phyloP scores from a whole-genome alignment of 768 basidiomycete genomes.

The Suillus cothurnatus region DNA sequence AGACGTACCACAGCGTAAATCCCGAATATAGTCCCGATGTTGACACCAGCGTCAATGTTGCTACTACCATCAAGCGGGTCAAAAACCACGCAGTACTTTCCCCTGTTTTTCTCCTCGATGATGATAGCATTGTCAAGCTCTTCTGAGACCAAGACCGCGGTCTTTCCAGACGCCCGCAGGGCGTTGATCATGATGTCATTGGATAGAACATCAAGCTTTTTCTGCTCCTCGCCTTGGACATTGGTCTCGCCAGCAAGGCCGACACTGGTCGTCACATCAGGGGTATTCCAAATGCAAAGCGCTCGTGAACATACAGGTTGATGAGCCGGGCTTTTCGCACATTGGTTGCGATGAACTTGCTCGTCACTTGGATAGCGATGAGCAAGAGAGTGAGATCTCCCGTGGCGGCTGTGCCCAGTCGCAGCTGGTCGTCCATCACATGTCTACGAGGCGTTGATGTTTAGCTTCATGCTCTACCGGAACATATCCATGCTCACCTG shows the following conservation, averaged over 20 bases:
- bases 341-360: constrained; percentile 97
- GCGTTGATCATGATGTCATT: constrained; percentile 99
- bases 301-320: constrained; percentile 72
- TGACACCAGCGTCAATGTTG: constrained; percentile 98
- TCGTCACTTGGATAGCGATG: constrained; percentile 93
- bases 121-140: constrained; percentile 92
- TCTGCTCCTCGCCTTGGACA: constrained; percentile 98
- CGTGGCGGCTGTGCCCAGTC: constrained; percentile 79
- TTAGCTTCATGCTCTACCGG: not conserved
- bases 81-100: constrained; percentile 97
- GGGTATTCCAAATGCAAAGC: constrained; percentile 10
- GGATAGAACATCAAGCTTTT: constrained; percentile 96
- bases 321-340: constrained; percentile 96
- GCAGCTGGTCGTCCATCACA: constrained; percentile 84
- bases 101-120: constrained; percentile 77
- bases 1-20: constrained; percentile 85
- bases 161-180: constrained; percentile 94
- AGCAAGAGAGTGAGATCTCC: constrained; percentile 95
- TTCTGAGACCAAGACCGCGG: constrained; percentile 95
- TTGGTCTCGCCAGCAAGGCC: constrained; percentile 97
- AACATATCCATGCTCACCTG: constrained; percentile 51
- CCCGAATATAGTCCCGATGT: constrained; percentile 97
- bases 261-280: constrained; percentile 55
- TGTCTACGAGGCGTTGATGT: constrained; percentile 51
- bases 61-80: constrained; percentile 96